Percentiles rank a stretch among this genome's conserved stretches.
These are phyloP conservation scores for Yamadazyma dushanensis DNA, from an alignment of 1,139 yeast species.

Conservation along the genomic window DNA sequence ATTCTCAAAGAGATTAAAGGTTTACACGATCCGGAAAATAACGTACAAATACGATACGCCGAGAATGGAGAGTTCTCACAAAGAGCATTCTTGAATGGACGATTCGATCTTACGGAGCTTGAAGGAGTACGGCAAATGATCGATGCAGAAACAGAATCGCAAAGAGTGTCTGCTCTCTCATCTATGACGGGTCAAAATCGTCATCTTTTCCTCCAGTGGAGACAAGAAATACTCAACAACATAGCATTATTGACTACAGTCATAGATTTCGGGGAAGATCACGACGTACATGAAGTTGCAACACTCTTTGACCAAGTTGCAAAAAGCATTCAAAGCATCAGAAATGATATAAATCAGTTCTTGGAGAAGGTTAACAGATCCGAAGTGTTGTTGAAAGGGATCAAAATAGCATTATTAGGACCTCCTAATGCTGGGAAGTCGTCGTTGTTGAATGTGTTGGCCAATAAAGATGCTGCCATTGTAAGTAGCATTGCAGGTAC, in stretches of 20 bases:
- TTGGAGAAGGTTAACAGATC: conserved; percentile 55
- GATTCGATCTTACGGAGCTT: conserved; percentile 72
- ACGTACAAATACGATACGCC: conserved; percentile 67
- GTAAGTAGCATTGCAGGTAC: conserved; percentile 95
- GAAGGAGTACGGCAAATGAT: conserved; percentile 90
- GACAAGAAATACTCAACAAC: conserved; percentile 59
- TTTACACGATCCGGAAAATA: conserved; percentile 44
- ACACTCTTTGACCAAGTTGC: conserved; percentile 52
- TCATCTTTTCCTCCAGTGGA: conserved; percentile 60
- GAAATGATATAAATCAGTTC: conserved; percentile 48
- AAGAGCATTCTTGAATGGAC: conserved; percentile 75
- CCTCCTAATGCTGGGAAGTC: conserved; percentile 98
- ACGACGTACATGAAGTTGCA: conserved; percentile 67
- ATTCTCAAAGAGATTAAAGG: conserved; percentile 63
- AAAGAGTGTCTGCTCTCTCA: conserved; percentile 70
- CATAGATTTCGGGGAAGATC: conserved; percentile 95
- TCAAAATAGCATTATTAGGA: conserved; percentile 73
- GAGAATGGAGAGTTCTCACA: conserved; percentile 91
- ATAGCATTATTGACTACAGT: conserved; percentile 82
- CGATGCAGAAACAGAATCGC: conserved; percentile 92
- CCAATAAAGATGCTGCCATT: conserved; percentile 82
- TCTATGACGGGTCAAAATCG: conserved; percentile 73
- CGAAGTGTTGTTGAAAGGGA: conserved; percentile 70
- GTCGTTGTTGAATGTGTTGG: conserved; percentile 70
- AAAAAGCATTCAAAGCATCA: conserved; percentile 38